Conservation (phyloP, 805 yeast genomes). For the Sporopachydermia lactativora region DNA sequence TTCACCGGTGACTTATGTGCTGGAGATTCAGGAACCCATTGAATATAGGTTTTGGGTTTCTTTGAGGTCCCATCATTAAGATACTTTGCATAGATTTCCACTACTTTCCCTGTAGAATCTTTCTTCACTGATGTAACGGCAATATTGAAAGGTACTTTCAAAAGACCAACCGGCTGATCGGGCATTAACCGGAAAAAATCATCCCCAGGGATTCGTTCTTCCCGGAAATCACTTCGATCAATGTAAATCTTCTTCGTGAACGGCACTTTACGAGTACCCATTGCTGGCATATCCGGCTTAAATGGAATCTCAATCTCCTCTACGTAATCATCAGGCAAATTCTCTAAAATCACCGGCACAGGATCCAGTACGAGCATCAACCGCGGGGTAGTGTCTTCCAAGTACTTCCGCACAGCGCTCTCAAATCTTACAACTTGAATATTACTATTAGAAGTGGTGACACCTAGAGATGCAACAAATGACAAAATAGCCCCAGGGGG, state of each 20-base stretch:
- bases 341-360: conserved; percentile 67
- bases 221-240: conserved; percentile 80
- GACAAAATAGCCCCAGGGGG: conserved; percentile 97
- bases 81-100: conserved; percentile 65
- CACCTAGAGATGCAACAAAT: conserved; percentile 91
- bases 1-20: conserved; percentile 48
- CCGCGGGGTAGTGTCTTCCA: conserved; percentile 88
- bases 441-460: conserved; percentile 83
- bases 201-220: conserved; percentile 31
- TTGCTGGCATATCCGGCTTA: conserved; percentile 70
- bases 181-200: conserved; percentile 93
- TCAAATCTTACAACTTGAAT: conserved; percentile 88
- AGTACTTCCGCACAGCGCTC: conserved; percentile 69
- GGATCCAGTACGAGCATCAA: conserved; percentile 90
- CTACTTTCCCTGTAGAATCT: conserved; percentile 48
- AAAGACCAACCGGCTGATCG: conserved; percentile 85
- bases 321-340: conserved; percentile 59
- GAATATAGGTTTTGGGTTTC: conserved; percentile 93
- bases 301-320: conserved; percentile 69
- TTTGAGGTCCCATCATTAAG: conserved; percentile 45
- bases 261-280: conserved; percentile 64
- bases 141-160: conserved; percentile 79
- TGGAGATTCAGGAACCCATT: conserved; percentile 78
- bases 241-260: conserved; percentile 71
- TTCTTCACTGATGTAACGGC: conserved; percentile 55